A percentile compares a stretch with the other conserved stretches of the same genome.
Evolutionary conservation across 2,329 filamentous ascomycete genomes (phyloP).

Genomic region (Xylariales sp.): DNA sequence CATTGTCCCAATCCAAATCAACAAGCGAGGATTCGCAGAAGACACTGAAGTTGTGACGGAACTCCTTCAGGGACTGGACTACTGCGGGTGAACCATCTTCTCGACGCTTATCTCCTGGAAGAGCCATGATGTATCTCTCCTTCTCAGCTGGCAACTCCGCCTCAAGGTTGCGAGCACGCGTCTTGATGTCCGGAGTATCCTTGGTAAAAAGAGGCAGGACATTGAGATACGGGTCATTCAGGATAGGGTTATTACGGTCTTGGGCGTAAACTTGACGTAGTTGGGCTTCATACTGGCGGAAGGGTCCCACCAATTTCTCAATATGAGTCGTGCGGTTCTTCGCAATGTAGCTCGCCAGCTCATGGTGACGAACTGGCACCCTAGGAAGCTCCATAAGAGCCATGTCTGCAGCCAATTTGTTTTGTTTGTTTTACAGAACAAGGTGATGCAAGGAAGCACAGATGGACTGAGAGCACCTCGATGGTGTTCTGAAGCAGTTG

Average conservation of each 20-base stretch:
- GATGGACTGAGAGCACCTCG: no score
- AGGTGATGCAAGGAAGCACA: no score
- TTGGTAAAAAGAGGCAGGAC: conserved; percentile 61
- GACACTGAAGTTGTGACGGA: conserved; percentile 72
- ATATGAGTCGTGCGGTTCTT: conserved; percentile 50
- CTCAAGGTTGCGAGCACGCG: conserved; percentile 56
- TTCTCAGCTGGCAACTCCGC: conserved; percentile 56
- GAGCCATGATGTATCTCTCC: conserved; percentile 64
- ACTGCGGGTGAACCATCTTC: conserved; percentile 60
- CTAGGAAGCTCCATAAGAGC: conserved; percentile 34
- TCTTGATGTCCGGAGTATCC: conserved; percentile 51
- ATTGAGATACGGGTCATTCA: conserved; percentile 56
- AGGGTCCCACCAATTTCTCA: conserved; percentile 57
- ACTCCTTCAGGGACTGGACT: conserved; percentile 63
- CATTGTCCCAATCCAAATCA: conserved; percentile 77
- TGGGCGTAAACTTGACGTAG: conserved; percentile 67
- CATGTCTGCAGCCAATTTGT: no score
- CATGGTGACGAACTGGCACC: conserved; percentile 41
- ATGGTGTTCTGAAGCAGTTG: background rate
- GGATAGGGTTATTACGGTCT: conserved; percentile 52
- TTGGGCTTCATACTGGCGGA: conserved; percentile 61
- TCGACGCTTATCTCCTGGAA: conserved; percentile 58
- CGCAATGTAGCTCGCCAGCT: conserved; percentile 49
- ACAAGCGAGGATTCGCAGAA: conserved; percentile 75
- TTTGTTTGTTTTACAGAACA: no score